Evolutionary conservation across 2,329 filamentous ascomycete genomes (phyloP), one percentile per base, ranked within the genome.

Genomic region (Herpotrichia juniperi): DNA sequence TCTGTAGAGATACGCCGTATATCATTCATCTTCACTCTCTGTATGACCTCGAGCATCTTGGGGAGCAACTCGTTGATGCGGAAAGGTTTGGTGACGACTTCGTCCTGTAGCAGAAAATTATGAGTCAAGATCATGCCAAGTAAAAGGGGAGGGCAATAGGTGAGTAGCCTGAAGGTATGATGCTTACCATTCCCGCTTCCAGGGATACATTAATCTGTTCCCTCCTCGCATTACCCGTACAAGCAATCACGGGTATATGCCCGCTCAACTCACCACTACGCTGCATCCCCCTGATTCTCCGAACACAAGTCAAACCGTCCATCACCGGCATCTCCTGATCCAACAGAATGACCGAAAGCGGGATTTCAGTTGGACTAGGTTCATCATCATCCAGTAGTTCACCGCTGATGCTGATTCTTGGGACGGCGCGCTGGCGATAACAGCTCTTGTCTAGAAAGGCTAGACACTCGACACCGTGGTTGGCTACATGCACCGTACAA

Each of bases 391-490:
- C 24, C 40, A 28, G 40, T 6, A 25, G 8, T 25, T 42, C 24
- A 22, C n/a, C 24, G n/a, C 28, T 28, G 21, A 28, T 16, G 10
- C 14, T 26, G 21, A 28, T 4, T 26, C 17, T n/a, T 6, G 45
- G 22, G 3, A n/a, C 43, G 12, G 12, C 25, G 14, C 17, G 31
- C 40, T 28, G 40, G 22, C 31, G n/a, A 14, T 17, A 47, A 14
- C 16, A 26, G 25, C 22, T 49, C n/a, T 50, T 47, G 6, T 50
- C 34, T 16, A 64, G 45, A n/a, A 63, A 42, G 6, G 53, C 53
- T 2, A 71, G 58, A 9, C 62, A 62, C 55, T 71, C 67, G 30
- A 55, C 42, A 2, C 68, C 67, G 43, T 71, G 61, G 47, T 68
- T 70, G 16, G 64, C 62, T 7, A 68, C 50, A 14, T 56, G 26